Evolutionary conservation across 192 early-diverging fungal genomes (phyloP), one percentile per base, ranked within the genome.

Genomic region (Coemansia sp.): DNA sequence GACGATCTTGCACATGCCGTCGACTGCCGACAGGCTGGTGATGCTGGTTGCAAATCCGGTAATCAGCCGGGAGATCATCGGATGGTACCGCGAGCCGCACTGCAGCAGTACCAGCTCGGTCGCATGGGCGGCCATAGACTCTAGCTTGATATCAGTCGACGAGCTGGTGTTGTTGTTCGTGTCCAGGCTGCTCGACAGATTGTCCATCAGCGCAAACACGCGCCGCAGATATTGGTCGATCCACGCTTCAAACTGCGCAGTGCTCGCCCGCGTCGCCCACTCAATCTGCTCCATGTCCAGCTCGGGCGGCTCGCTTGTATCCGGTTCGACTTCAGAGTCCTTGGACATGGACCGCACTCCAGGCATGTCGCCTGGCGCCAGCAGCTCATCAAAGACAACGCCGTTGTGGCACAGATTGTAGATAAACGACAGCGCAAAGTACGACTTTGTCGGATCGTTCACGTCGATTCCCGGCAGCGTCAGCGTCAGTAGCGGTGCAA

Each of bases 391-490:
- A 8, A 79, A 49, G 6, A 79, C 67, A 9, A 79, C 77, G 22
- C 77, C 77, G 35, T 69, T 79, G 18, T 65, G 40, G 50, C 77
- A 79, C 8, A 79, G 45, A 35, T 69, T 68, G 56, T 60, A 53
- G 9, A 79, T 47, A 64, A 79, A 79, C 56, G 66, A 57, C 57
- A 79, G 53, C 18, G 77, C 57, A 59, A 67, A 74, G 64, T 55
- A 71, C 4, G 94, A 87, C 69, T 97, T 98, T 29, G 69, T 82
- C 1, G 90, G 86, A 55, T 98, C 95, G 70, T 98, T 98, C 65
- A 94, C 77, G 62, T 98, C 95, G 27, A 98, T 91, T 23, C 94
- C 95, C 0, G 94, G 94, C 11, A 95, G 84, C 4, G 84, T 84
- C 2, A 95, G 81, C 32, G 87, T 84, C 32, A 98, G 74, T 55